Base-by-base conservation (phyloP, 2,329 filamentous ascomycete species). In the Fusarium miscanthi region DNA sequence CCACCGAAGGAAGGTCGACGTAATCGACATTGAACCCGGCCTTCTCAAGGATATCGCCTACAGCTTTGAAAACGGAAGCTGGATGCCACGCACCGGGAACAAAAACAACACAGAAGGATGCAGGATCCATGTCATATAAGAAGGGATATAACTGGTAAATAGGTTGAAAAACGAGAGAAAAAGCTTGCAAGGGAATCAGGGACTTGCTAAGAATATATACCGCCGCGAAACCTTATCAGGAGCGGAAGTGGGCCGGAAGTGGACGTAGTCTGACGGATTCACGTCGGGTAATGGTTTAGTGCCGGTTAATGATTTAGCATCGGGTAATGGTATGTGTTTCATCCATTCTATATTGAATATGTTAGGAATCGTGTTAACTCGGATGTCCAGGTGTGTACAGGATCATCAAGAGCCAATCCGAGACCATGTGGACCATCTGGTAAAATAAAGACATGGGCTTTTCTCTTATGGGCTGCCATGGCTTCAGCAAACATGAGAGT, bases 291-390 rank as follows among this genome's bases (percentile, higher is more conserved):
- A 27, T 27, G 27, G 8, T 27, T 27, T 5, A 27, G 27, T 7
- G 8, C 6, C 27, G 27, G 27, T 4, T 27, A 27, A 27, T 27
- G 27, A 27, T 27, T 27, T 30, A 9, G 27, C 9, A 30, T 30
- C 27, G 27, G 27, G 27, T 30, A 30, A 27, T 27, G 27, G 27
- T 30, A 8, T 9, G 27, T 30, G 27, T 21, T 14, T 2, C 0
- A 25, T 37, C 12, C 6, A 3, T 16, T 35, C 40, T 63, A 70
- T 6, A 70, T 68, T 2, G 64, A 70, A 25, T 68, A 64, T 14
- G 38, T 68, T 9, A 70, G 59, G 19, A 66, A 70, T 8, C 67
- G 54, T 7, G 65, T 58, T 12, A 70, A 25, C n/a, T 70, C 67
- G 1, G 49, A 17, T 5, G 67, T 70, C 67, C 67, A 70, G 27